phyloP scores from a whole-genome alignment of 768 basidiomycete genomes.

The Trametes meyenii region DNA sequence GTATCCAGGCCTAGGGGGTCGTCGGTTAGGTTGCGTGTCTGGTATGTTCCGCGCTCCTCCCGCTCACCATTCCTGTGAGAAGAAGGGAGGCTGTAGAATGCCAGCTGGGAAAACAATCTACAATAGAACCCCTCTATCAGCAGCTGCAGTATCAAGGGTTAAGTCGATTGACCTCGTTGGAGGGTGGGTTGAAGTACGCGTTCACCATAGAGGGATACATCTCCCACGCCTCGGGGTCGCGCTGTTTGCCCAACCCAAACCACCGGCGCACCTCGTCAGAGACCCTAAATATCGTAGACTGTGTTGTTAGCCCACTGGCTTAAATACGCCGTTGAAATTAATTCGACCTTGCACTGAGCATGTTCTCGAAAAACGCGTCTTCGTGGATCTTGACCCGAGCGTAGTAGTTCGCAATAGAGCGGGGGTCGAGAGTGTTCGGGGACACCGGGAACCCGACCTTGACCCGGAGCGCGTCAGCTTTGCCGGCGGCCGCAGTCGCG shows the following conservation, averaged over 20 bases:
- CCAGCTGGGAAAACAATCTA: slow-evolving; percentile 97
- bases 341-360: slow-evolving; percentile 62
- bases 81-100: slow-evolving; percentile 92
- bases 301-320: neutral
- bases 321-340: neutral
- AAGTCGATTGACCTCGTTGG: slow-evolving; percentile 67
- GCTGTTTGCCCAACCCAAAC: slow-evolving; percentile 68
- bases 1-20: slow-evolving; percentile 72
- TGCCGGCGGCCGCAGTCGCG: slow-evolving; percentile 79
- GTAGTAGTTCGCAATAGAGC: slow-evolving; percentile 77
- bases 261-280: slow-evolving; percentile 70
- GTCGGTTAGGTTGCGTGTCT: slow-evolving; percentile 10
- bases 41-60: neutral
- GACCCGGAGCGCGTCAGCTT: slow-evolving; percentile 82
- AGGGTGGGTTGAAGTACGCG: slow-evolving; percentile 86
- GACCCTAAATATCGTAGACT: slow-evolving; percentile 48
- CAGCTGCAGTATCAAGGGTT: neutral
- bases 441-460: slow-evolving; percentile 94
- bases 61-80: slow-evolving; percentile 71
- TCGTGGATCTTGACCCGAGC: slow-evolving; percentile 61
- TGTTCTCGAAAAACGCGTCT: slow-evolving; percentile 82
- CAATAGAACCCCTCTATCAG: neutral
- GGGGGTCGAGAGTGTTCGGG: slow-evolving; percentile 76
- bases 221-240: slow-evolving; percentile 80
- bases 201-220: slow-evolving; percentile 89